Evolutionary conservation across 768 basidiomycete genomes (phyloP).

Genomic region (Pleurotus pulmonarius): DNA sequence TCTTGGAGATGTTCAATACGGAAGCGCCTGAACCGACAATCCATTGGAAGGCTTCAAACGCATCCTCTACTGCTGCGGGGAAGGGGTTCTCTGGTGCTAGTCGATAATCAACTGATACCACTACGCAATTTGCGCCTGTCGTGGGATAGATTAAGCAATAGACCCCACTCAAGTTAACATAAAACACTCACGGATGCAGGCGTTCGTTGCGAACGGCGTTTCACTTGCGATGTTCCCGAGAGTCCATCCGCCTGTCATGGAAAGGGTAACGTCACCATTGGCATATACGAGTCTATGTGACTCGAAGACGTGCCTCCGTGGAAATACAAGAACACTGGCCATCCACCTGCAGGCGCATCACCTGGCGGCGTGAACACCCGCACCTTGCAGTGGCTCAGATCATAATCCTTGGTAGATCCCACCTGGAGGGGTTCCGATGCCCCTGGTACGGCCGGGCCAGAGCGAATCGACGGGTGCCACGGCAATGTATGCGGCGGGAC

Average conservation of each 20-base stretch:
- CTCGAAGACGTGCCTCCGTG: conserved; percentile 53
- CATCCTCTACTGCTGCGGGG: conserved; percentile 69
- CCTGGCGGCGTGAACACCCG: conserved; percentile 66
- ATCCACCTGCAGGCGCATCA: conserved; percentile 45
- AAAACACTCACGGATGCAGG: conserved; percentile 46
- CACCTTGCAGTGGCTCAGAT: conserved; percentile 47
- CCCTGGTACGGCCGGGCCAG: conserved; percentile 50
- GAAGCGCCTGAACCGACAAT: conserved; percentile 43
- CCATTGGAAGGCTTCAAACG: conserved; percentile 65
- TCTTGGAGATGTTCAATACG: conserved; percentile 43
- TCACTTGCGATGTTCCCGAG: conserved; percentile 61
- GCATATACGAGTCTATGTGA: neutral
- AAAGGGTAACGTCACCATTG: neutral
- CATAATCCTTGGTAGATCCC: conserved; percentile 49
- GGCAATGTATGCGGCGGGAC: conserved; percentile 52
- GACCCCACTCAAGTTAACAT: neutral
- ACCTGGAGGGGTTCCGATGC: conserved; percentile 54
- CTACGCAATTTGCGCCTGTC: conserved; percentile 57
- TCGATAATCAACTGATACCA: conserved; percentile 67
- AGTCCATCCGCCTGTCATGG: conserved; percentile 65
- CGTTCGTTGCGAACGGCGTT: conserved; percentile 57
- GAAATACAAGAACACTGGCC: conserved; percentile 73
- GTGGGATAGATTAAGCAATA: neutral
- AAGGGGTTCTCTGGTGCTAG: conserved; percentile 70
- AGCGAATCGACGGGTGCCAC: conserved; percentile 59